Evolutionary conservation across 2,329 filamentous ascomycete species (phyloP), one percentile per base, ranked within the genome.

Genomic region (Trematosphaeria pertusa): DNA sequence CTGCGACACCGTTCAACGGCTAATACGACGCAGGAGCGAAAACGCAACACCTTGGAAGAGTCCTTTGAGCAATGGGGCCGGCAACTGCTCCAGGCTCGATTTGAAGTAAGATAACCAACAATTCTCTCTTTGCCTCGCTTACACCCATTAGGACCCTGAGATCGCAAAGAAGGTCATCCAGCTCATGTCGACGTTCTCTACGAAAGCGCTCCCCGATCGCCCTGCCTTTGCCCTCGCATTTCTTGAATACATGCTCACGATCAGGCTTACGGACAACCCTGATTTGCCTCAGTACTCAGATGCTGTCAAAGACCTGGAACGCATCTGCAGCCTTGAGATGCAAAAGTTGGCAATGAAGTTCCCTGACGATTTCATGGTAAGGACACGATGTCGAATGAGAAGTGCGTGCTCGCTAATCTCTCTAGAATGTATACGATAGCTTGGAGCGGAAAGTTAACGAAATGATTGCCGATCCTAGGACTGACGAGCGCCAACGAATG

Each of bases 331-430:
- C 71, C 81, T 91, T 45, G 93, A 99, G 70, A 79, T 97, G 48
- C 91, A 96, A 62, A 84, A 92, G 46, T 79, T 99, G 31, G 93
- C 93, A 5, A 86, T 89, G 52, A 90, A 91, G 61, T 96, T 97
- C 81, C 88, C 94, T 0, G 89, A 97, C 68, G 88, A 96, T 65
- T 85, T 99, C 52, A 80, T 94, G 61, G 83, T 88, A 74, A 74
- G 79, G 49, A 18, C 36, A 33, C 37, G 12, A 30, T n/a, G n/a
- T 21, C 24, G 12, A 28, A 30, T 14, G 17, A 26, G 9, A 5
- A 36, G 2, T 8, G n/a, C 10, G 24, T 10, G 17, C 26, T 22
- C 26, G 6, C 20, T 71, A 46, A 74, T 35, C 3, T 31, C 30
- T 30, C 5, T 37, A 87, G 85, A 85, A 85, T 28, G 92, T 95